Conservation (phyloP, 2,329 filamentous ascomycete genomes). For the Penicillium sp. region DNA sequence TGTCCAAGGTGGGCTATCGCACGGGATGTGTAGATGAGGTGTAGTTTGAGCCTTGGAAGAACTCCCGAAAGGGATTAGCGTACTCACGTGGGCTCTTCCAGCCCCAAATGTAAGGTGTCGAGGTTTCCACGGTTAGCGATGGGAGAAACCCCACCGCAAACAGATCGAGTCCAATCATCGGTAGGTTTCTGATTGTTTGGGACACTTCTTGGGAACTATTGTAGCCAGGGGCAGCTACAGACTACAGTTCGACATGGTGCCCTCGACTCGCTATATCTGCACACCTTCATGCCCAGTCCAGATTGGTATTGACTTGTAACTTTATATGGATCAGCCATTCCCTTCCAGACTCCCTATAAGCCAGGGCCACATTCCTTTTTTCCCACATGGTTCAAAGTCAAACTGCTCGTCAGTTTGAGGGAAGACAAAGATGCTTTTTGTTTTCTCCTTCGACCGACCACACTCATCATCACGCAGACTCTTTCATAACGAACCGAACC, state of each 20-base stretch:
- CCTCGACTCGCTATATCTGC: not conserved
- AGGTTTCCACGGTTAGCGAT: not conserved
- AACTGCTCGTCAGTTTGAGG: not conserved
- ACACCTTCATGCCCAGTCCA: not conserved
- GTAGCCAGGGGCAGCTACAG: not conserved
- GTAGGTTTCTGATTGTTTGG: not conserved
- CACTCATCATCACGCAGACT: not conserved
- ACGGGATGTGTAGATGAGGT: not conserved
- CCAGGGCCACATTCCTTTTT: not conserved
- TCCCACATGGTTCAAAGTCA: not conserved
- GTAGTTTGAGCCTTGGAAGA: conserved; percentile 6
- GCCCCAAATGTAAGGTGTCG: conserved; percentile 9
- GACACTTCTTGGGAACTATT: not conserved
- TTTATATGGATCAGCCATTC: not conserved
- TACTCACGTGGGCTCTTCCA: conserved; percentile 13
- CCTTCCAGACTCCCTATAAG: not conserved
- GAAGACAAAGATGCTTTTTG: not conserved
- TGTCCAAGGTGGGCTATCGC: not conserved
- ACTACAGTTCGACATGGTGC: not conserved
- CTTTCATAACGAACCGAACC: not conserved
- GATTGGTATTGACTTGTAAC: not conserved
- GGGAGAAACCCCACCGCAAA: not conserved
- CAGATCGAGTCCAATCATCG: not conserved
- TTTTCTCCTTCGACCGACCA: not conserved
- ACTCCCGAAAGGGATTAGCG: conserved; percentile 17